phyloP scores from a whole-genome alignment of 768 basidiomycete species.

The Neoboletus brunneissimus region DNA sequence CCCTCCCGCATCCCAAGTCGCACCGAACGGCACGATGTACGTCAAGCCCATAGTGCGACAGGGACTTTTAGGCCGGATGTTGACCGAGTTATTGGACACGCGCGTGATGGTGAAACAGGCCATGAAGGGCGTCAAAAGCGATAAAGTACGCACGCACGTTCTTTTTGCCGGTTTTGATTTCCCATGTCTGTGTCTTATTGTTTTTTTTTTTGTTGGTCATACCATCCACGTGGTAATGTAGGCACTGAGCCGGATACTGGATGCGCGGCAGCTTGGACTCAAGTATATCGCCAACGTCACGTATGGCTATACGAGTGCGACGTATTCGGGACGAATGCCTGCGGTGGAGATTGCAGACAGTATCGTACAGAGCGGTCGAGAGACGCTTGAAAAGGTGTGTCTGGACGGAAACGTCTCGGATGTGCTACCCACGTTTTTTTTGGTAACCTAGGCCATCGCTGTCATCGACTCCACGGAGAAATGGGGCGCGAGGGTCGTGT shows the following conservation, averaged over 20 bases:
- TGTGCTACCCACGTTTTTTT: background rate
- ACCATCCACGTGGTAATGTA: slow-evolving; percentile 30
- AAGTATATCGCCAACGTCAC: slow-evolving; percentile 95
- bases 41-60: slow-evolving; percentile 81
- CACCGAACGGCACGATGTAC: slow-evolving; percentile 94
- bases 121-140: slow-evolving; percentile 75
- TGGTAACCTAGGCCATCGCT: slow-evolving; percentile 63
- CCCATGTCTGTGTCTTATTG: background rate
- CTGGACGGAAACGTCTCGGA: background rate
- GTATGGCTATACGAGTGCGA: slow-evolving; percentile 94
- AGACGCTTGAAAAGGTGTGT: slow-evolving; percentile 87
- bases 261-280: slow-evolving; percentile 89
- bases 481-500: slow-evolving; percentile 93
- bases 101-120: slow-evolving; percentile 98
- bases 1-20: slow-evolving; percentile 49
- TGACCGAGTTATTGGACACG: slow-evolving; percentile 88
- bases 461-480: slow-evolving; percentile 70
- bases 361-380: slow-evolving; percentile 94
- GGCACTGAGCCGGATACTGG: slow-evolving; percentile 72
- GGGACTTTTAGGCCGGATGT: slow-evolving; percentile 87
- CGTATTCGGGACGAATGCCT: slow-evolving; percentile 96
- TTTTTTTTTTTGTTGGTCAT: background rate
- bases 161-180: background rate
- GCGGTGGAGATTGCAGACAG: slow-evolving; percentile 97
- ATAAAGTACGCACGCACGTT: slow-evolving; percentile 57